These are phyloP conservation scores for Epichloe sibirici DNA, from an alignment of 2,329 filamentous ascomycete genomes.

Conservation along the genomic window DNA sequence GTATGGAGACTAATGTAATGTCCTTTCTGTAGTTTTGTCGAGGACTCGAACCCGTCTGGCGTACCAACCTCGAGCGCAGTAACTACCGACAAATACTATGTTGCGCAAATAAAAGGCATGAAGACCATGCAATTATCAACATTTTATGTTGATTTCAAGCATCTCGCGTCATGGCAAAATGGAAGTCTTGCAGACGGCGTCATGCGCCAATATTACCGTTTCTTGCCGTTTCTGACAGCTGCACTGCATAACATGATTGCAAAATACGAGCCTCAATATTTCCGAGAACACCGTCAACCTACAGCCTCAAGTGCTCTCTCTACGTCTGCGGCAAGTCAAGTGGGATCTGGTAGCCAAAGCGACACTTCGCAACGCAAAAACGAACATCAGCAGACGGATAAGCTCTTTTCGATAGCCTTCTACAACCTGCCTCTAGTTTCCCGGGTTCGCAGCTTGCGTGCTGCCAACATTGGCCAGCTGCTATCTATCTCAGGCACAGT, in stretches of 20 bases:
- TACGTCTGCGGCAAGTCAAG: conserved; percentile 52
- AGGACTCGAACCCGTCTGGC: conserved; percentile 53
- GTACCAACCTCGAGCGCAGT: conserved; percentile 56
- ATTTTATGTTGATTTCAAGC: conserved; percentile 77
- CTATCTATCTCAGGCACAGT: conserved; percentile 95
- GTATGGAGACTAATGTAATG: not conserved
- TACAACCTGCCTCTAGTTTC: conserved; percentile 92
- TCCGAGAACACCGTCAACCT: conserved; percentile 80
- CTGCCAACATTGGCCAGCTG: conserved; percentile 81
- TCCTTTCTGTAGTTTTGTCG: conserved; percentile 41
- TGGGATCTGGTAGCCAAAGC: conserved; percentile 48
- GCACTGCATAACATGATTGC: conserved; percentile 87
- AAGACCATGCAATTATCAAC: conserved; percentile 65
- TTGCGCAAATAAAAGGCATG: conserved; percentile 73
- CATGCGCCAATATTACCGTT: conserved; percentile 85
- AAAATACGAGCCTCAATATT: conserved; percentile 90
- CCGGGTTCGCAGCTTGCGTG: conserved; percentile 72
- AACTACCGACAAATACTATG: conserved; percentile 71
- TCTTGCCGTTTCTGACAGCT: conserved; percentile 79
- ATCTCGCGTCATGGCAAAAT: conserved; percentile 65
- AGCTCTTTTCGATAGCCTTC: conserved; percentile 84
- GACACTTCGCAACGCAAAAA: conserved; percentile 64
- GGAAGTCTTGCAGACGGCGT: conserved; percentile 77
- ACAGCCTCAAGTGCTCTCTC: conserved; percentile 61
- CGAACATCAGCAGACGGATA: conserved; percentile 94